Conservation (phyloP, 148 eudicot species). For the Arctostaphylos glauca region DNA sequence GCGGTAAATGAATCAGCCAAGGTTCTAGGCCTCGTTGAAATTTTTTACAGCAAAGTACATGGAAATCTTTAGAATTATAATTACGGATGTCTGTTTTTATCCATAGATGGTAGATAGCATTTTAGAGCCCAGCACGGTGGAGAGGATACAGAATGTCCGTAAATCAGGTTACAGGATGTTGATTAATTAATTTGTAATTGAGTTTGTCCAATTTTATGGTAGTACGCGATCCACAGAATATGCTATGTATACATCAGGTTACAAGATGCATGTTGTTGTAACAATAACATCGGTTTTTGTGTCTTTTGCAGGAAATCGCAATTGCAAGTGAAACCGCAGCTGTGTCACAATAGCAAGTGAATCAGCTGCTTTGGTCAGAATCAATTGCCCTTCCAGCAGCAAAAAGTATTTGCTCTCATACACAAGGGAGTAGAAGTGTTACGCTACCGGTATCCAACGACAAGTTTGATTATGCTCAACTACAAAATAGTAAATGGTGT, state of each 20-base stretch:
- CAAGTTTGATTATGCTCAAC: neutral
- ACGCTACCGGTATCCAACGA: neutral
- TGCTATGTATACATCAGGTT: neutral
- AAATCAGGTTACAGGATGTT: neutral
- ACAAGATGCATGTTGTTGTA: neutral
- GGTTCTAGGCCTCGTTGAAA: too few species aligned
- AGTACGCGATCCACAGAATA: neutral
- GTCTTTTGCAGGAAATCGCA: slow-evolving; percentile 63
- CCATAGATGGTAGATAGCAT: too few species aligned
- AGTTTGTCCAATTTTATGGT: neutral
- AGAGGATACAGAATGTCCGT: too few species aligned
- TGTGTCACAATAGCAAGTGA: neutral
- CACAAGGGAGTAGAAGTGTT: neutral
- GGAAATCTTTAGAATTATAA: too few species aligned
- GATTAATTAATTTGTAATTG: neutral
- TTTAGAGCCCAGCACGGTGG: too few species aligned
- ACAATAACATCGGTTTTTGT: neutral
- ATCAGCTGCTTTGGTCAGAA: neutral
- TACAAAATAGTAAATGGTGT: neutral
- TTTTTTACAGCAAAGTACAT: too few species aligned
- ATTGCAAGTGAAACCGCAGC: slow-evolving; percentile 49
- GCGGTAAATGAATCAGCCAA: too few species aligned
- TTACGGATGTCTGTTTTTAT: too few species aligned
- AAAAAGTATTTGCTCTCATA: neutral
- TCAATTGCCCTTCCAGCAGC: neutral